Conservation (phyloP, 73 alveolate genomes). For the Paramecium caudatum region DNA sequence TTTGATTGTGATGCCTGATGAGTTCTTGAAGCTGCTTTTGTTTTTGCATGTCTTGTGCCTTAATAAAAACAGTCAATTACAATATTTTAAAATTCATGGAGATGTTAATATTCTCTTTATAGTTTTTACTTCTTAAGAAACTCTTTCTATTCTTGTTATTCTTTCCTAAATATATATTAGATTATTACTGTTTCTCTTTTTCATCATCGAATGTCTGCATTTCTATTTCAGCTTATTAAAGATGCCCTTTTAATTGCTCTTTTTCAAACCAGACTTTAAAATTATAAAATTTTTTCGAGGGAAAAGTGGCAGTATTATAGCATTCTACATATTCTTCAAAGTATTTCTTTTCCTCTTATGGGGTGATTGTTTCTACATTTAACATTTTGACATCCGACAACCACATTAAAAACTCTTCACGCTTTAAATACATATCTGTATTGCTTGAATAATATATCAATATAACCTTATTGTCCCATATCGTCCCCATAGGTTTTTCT, state of each 20-base stretch:
- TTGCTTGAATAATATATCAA: constrained; percentile 38
- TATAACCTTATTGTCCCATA: constrained; percentile 66
- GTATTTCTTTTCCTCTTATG: constrained; percentile 64
- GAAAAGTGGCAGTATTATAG: constrained; percentile 76
- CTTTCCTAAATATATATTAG: constrained; percentile 6
- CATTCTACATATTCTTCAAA: constrained; percentile 76
- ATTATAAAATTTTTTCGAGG: constrained; percentile 66
- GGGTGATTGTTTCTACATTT: constrained; percentile 66
- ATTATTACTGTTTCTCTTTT: background rate
- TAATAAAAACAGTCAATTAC: constrained; percentile 1
- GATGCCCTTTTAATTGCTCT: constrained; percentile 22
- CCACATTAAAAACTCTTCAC: constrained; percentile 76
- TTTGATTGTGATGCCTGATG: constrained; percentile 21
- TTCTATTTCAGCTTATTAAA: constrained; percentile 24
- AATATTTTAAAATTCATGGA: constrained; percentile 63
- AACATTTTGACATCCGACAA: constrained; percentile 65
- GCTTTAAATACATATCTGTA: constrained; percentile 63
- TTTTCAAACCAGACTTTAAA: constrained; percentile 67
- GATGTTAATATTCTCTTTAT: constrained; percentile 52
- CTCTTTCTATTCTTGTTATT: constrained; percentile 50
- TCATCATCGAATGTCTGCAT: constrained; percentile 52
- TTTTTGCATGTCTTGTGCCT: constrained; percentile 66
- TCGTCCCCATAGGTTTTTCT: constrained; percentile 52
- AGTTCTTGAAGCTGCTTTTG: constrained; percentile 50
- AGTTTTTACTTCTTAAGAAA: background rate